Evolutionary conservation across 805 yeast genomes (phyloP).

Genomic region (Debaryomyces maramus): DNA sequence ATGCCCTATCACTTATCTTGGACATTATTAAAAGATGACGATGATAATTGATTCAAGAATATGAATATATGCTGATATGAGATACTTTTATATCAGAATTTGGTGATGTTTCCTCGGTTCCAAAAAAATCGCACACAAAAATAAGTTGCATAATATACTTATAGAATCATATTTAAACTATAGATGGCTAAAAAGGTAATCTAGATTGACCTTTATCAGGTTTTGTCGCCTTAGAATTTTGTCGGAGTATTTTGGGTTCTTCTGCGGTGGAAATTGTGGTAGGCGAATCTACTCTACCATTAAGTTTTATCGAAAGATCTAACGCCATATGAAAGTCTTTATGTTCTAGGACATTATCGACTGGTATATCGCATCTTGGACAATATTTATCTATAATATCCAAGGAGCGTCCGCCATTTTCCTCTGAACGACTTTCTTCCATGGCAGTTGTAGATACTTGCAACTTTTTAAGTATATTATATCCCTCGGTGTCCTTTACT

Average conservation of each 20-base stretch:
- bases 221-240: background rate
- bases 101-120: constrained; percentile 1
- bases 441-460: too few relatives aligned
- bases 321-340: constrained; percentile 55
- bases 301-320: constrained; percentile 41
- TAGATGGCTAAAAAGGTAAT: constrained; percentile 7
- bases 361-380: constrained; percentile 21
- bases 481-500: constrained; percentile 4
- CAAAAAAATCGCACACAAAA: background rate
- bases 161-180: background rate
- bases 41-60: too few relatives aligned
- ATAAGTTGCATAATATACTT: too few relatives aligned
- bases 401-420: too few relatives aligned
- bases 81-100: too few relatives aligned
- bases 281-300: constrained; percentile 3
- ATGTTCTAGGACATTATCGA: constrained; percentile 47
- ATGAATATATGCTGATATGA: too few relatives aligned
- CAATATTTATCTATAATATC: constrained; percentile 25
- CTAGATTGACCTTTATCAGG: constrained; percentile 8
- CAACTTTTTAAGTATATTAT: constrained; percentile 1
- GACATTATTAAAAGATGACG: constrained; percentile 4
- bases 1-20: constrained; percentile 13
- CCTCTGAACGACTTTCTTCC: too few relatives aligned
- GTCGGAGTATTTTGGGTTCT: background rate
- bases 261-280: background rate